Base-by-base conservation (phyloP, 352 stramenopile genomes). In the Globisporangium nunn region DNA sequence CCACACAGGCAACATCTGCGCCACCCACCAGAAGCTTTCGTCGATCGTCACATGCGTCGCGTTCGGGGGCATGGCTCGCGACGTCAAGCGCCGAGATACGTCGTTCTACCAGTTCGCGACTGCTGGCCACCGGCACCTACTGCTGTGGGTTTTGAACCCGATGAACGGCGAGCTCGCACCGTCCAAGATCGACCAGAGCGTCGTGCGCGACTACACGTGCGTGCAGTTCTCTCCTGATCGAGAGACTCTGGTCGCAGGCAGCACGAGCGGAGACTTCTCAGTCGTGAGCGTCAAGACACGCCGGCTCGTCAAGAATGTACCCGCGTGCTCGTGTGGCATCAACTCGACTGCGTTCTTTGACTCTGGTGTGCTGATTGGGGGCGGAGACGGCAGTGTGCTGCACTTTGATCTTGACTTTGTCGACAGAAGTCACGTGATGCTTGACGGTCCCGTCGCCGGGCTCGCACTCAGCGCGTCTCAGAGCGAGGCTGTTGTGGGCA, bases 61-160 rank as follows among this genome's bases (percentile, higher is more conserved):
- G 3, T 96, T 91, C 53, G 88, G 86, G 46, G 87, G 87, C 28
- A 91, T 96, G 74, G 72, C 75, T 11, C 81, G 87, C 52, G 89
- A 98, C 50, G 72, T 97, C 51, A 98, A 98, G 74, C 81, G 88
- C 18, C 74, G 89, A 1, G 83, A 97, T 63, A 97, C 88, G 33
- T 18, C 52, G 28, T 77, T 71, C 47, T 97, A 98, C 71, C 80
- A 96, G 54, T 94, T 98, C 61, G 78, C 76, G 52, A 97, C 91
- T 0, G 87, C 73, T 1, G 88, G 87, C 14, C 67, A 84, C 46
- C 77, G 87, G 17, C 74, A 86, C 61, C 64, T 95, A 15, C 62
- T 81, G 47, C 55, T 97, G 37, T 98, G 91, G 91, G 62, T 77
- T 4, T 68, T 98, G 12, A 81, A 97, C 75, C 90, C 93, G 6